A percentile compares a stretch with the other conserved stretches of the same genome.
These are phyloP conservation scores for Leccinum subgranulosum DNA, from an alignment of 768 basidiomycete genomes.

Conservation along the genomic window DNA sequence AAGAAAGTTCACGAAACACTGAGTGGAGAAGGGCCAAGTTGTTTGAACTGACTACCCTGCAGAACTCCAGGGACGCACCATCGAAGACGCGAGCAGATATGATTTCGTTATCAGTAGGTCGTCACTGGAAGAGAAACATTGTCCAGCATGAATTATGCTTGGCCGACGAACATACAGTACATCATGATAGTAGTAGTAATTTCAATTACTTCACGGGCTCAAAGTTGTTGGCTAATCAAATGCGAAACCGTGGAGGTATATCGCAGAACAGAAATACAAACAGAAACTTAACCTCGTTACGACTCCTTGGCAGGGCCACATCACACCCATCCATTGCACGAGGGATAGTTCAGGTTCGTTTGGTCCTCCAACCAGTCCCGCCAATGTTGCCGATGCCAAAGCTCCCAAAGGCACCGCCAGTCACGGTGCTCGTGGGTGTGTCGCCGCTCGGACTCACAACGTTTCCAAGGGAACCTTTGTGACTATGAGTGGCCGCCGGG, in stretches of 20 bases:
- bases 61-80: background rate
- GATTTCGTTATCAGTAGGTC: background rate
- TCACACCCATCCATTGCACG: background rate
- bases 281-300: constrained; percentile 2
- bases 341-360: constrained; percentile 20
- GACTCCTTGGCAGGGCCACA: constrained; percentile 2
- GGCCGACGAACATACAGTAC: background rate
- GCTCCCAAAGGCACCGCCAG: constrained; percentile 45
- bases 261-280: constrained; percentile 11
- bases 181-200: background rate
- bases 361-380: constrained; percentile 23
- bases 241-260: constrained; percentile 10
- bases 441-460: constrained; percentile 23
- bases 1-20: background rate
- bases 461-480: constrained; percentile 21
- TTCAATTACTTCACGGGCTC: background rate
- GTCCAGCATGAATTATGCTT: background rate
- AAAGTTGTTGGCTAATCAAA: background rate
- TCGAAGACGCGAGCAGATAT: background rate
- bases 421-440: constrained; percentile 21
- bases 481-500: constrained; percentile 18
- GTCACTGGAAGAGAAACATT: background rate
- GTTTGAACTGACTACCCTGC: background rate
- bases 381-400: constrained; percentile 47
- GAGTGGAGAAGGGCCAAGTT: background rate